These are phyloP conservation scores for Fragaria iinumae DNA, from an alignment of 306 rosid genomes.

Conservation along the genomic window DNA sequence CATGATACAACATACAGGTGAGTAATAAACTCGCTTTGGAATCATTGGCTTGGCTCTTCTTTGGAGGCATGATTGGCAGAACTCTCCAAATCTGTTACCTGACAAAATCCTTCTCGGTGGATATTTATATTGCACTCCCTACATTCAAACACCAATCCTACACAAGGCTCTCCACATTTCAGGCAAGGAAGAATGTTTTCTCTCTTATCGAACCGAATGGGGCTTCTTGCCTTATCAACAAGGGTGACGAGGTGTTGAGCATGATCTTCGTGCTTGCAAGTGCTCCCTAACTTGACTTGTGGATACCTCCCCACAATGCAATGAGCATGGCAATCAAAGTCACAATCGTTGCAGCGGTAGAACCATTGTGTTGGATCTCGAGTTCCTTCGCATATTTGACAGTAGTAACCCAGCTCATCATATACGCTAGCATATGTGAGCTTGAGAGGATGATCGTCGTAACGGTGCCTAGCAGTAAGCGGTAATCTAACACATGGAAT, in stretches of 20 bases:
- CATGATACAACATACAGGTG: too few species aligned
- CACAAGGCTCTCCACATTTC: not conserved
- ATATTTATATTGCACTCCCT: not conserved
- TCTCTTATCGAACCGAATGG: slow-evolving; percentile 1
- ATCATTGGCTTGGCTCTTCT: not conserved
- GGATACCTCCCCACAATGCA: slow-evolving; percentile 2
- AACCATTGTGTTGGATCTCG: not conserved
- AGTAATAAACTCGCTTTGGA: not conserved
- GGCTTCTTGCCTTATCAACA: not conserved
- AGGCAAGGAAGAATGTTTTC: not conserved
- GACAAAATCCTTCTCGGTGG: not conserved
- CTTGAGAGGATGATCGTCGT: slow-evolving; percentile 6
- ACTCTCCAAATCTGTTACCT: not conserved
- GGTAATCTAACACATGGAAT: not conserved
- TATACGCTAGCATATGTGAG: not conserved
- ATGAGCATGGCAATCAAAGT: not conserved
- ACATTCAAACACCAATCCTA: not conserved
- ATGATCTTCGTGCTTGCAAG: not conserved
- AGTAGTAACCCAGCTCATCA: not conserved
- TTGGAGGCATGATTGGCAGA: not conserved
- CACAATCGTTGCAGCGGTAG: not conserved
- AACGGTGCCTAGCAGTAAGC: not conserved
- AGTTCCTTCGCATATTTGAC: not conserved
- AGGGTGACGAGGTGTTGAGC: not conserved
- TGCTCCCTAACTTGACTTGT: slow-evolving; percentile 1